phyloP scores from a whole-genome alignment of 495 filamentous ascomycete genomes.

The Penicillium flavigenum region DNA sequence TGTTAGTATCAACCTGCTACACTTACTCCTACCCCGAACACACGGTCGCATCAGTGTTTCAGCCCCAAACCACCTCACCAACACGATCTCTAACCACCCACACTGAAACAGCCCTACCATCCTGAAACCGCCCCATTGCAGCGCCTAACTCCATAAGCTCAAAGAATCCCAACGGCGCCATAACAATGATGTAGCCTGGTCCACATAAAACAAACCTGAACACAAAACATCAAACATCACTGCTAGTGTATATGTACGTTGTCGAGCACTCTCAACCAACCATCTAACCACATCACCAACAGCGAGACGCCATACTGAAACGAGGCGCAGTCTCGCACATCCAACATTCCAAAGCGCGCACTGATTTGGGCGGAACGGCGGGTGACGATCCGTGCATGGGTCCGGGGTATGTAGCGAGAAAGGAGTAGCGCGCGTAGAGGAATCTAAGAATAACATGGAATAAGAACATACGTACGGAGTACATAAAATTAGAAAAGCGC shows the following conservation, averaged over 20 bases:
- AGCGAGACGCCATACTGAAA: conserved; percentile 8
- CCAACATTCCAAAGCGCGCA: neutral
- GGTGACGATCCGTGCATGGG: neutral
- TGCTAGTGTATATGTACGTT: no score
- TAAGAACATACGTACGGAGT: neutral
- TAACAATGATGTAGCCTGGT: neutral
- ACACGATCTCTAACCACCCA: conserved; percentile 7
- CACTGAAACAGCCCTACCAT: conserved; percentile 3
- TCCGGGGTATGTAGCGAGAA: neutral
- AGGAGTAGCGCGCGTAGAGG: neutral
- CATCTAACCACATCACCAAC: neutral
- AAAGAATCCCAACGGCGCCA: neutral
- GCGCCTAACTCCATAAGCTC: neutral
- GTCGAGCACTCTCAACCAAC: neutral
- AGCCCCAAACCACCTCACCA: neutral
- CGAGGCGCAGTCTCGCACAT: neutral
- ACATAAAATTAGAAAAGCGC: conserved; percentile 7
- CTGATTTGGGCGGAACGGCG: neutral
- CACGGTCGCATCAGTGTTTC: neutral
- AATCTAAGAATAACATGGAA: conserved; percentile 7
- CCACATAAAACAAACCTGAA: no score
- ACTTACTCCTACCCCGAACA: neutral
- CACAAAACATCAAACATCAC: no score
- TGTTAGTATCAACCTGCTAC: neutral
- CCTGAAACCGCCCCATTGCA: neutral